Conservation (phyloP, 768 basidiomycete species). For the Tulasnella sp. region DNA sequence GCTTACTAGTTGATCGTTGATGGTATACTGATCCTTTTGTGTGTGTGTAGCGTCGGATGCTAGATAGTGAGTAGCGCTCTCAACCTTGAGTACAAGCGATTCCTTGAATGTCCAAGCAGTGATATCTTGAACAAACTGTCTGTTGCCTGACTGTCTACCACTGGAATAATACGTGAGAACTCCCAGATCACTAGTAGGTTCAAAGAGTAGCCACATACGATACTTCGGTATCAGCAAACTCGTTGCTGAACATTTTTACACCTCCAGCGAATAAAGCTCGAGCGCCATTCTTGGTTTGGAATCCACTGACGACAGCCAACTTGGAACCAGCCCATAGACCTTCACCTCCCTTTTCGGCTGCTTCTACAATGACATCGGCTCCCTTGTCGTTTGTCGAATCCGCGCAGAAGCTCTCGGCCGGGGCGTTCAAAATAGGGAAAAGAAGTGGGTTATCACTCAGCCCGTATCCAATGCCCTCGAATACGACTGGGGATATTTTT, state of each 20-base stretch:
- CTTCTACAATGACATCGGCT: conserved; percentile 53
- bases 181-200: neutral
- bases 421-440: conserved; percentile 69
- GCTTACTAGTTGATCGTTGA: conserved; percentile 46
- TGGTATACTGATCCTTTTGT: conserved; percentile 59
- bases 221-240: conserved; percentile 50
- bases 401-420: conserved; percentile 59
- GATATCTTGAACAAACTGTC: conserved; percentile 57
- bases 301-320: conserved; percentile 69
- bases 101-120: conserved; percentile 89
- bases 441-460: conserved; percentile 63
- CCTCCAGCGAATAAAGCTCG: conserved; percentile 75
- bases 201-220: conserved; percentile 36
- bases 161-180: conserved; percentile 25
- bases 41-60: conserved; percentile 45
- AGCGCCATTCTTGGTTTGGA: conserved; percentile 71
- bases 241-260: conserved; percentile 65
- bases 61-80: conserved; percentile 55
- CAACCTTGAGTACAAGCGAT: conserved; percentile 63
- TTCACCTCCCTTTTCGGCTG: conserved; percentile 61
- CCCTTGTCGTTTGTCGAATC: conserved; percentile 38
- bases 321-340: conserved; percentile 71
- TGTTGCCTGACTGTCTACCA: conserved; percentile 58
- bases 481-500: conserved; percentile 52
- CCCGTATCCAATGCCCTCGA: conserved; percentile 55